Conservation (phyloP, 371 early-diverging fungal species). For the Choanephora cucurbitarum region DNA sequence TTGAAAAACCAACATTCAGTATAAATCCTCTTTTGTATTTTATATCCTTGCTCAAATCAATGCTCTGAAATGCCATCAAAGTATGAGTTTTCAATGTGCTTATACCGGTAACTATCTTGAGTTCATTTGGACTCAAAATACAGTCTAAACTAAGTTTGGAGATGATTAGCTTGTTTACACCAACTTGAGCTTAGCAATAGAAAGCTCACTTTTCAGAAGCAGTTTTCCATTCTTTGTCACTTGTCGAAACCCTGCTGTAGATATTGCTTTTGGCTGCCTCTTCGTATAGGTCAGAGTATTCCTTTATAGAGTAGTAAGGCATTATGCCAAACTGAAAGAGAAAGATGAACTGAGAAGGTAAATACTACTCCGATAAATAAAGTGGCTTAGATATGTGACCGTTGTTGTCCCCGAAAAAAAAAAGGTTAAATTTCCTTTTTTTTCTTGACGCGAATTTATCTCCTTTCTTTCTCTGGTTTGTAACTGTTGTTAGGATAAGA, state of each 20-base stretch:
- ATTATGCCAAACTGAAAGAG: constrained; percentile 1
- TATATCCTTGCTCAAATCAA: constrained; percentile 21
- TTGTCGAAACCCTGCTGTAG: background rate
- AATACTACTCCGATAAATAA: constrained; percentile 1
- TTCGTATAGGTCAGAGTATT: constrained; percentile 5
- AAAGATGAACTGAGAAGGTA: background rate
- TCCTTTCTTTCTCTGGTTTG: constrained; percentile 5
- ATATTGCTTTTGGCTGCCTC: background rate
- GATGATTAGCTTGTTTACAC: background rate
- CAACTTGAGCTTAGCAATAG: background rate
- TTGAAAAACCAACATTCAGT: constrained; percentile 59
- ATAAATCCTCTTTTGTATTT: constrained; percentile 31
- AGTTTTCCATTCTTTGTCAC: constrained; percentile 16
- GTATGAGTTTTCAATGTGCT: constrained; percentile 7
- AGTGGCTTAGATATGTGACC: constrained; percentile 16
- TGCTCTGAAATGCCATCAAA: constrained; percentile 10
- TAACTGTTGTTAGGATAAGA: background rate
- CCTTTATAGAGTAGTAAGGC: background rate
- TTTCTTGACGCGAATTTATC: background rate
- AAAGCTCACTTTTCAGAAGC: constrained; percentile 11
- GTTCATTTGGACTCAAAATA: constrained; percentile 16
- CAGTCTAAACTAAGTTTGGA: constrained; percentile 14
- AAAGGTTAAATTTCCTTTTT: background rate
- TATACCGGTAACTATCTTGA: constrained; percentile 22
- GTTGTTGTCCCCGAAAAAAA: background rate